Evolutionary conservation across 768 basidiomycete genomes (phyloP).

Genomic region (Gloeophyllum trabeum): DNA sequence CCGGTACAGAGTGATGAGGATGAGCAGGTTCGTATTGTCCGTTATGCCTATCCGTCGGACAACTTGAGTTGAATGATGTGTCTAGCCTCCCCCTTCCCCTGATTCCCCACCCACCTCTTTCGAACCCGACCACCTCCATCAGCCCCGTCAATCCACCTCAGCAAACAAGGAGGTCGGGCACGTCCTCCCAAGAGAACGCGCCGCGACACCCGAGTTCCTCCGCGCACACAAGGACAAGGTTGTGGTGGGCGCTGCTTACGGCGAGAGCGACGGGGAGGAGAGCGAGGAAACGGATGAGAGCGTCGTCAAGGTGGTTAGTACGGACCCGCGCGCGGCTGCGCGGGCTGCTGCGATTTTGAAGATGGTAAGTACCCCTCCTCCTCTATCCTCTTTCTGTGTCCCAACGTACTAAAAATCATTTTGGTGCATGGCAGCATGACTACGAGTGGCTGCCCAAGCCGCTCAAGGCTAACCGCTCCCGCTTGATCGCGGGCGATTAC

Average conservation of each 20-base stretch:
- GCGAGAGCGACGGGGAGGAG: constrained; percentile 14
- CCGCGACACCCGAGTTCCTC: too few relatives aligned
- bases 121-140: too few relatives aligned
- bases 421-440: too few relatives aligned
- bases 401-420: background rate
- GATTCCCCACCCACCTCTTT: too few relatives aligned
- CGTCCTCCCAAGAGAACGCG: too few relatives aligned
- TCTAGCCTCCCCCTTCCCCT: too few relatives aligned
- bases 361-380: constrained; percentile 41
- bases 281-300: constrained; percentile 32
- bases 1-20: constrained; percentile 2
- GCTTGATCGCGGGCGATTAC: constrained; percentile 9
- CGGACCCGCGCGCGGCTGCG: constrained; percentile 80
- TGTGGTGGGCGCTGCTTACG: background rate
- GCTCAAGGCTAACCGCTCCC: constrained; percentile 12
- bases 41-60: background rate
- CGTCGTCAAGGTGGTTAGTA: constrained; percentile 78
- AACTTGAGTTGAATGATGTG: too few relatives aligned
- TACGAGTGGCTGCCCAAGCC: constrained; percentile 70
- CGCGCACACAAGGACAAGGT: too few relatives aligned
- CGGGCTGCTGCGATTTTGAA: constrained; percentile 90
- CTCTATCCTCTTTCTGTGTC: background rate
- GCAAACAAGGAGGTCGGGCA: too few relatives aligned
- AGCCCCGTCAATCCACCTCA: too few relatives aligned
- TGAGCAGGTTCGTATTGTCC: too few relatives aligned